Evolutionary conservation across 768 basidiomycete species (phyloP).

Genomic region (Suillus alpinus): DNA sequence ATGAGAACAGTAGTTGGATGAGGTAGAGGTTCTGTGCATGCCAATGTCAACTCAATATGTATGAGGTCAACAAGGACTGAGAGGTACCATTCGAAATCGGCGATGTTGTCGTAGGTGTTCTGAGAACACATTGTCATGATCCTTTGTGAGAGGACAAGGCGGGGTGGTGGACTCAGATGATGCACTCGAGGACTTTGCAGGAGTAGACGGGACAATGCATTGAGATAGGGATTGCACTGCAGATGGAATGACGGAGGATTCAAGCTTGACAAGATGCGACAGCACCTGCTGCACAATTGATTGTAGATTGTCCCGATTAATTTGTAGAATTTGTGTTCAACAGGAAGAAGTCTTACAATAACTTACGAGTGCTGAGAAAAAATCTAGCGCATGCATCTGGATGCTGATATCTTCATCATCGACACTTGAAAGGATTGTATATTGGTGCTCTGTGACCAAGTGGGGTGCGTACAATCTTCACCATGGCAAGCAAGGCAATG

Average conservation of each 20-base stretch:
- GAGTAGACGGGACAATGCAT: constrained; percentile 43
- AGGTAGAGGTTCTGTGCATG: too few relatives aligned
- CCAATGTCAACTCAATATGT: constrained; percentile 84
- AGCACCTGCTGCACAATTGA: constrained; percentile 88
- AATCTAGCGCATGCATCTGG: constrained; percentile 91
- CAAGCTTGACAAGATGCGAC: constrained; percentile 72
- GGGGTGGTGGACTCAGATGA: constrained; percentile 73
- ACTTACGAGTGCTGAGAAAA: constrained; percentile 88
- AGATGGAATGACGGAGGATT: constrained; percentile 51
- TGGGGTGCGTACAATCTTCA: constrained; percentile 93
- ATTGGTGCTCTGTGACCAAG: constrained; percentile 88
- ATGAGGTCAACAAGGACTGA: constrained; percentile 92
- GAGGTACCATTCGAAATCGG: constrained; percentile 97
- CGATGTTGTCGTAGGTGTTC: constrained; percentile 80
- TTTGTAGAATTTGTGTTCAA: constrained; percentile 42
- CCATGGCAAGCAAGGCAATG: constrained; percentile 91
- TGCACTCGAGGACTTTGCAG: constrained; percentile 37
- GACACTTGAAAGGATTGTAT: constrained; percentile 84
- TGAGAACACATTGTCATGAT: constrained; percentile 87
- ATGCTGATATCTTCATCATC: constrained; percentile 95
- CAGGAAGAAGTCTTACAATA: not conserved
- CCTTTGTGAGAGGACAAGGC: constrained; percentile 74
- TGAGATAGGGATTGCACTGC: constrained; percentile 54
- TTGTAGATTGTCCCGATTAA: constrained; percentile 79
- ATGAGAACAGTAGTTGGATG: too few relatives aligned